phyloP scores from a whole-genome alignment of 805 yeast genomes.

The Lachancea sp. region DNA sequence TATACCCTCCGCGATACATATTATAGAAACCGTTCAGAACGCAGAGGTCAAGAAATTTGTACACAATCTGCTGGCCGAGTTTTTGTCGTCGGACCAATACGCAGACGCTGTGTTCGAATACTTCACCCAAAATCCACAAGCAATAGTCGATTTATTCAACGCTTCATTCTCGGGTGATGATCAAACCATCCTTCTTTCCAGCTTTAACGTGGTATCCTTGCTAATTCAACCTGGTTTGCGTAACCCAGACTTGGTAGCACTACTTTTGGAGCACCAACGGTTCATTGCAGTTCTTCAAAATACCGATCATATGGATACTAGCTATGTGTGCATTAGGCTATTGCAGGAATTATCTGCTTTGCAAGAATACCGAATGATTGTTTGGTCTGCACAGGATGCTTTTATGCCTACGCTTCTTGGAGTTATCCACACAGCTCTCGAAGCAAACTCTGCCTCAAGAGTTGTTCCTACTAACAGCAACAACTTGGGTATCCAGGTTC shows the following conservation, averaged over 20 bases:
- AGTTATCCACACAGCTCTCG: constrained; percentile 38
- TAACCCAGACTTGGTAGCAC: constrained; percentile 16
- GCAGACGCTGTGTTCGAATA: constrained; percentile 18
- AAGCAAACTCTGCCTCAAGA: constrained; percentile 25
- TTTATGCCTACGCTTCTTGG: constrained; percentile 45
- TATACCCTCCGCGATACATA: constrained; percentile 18
- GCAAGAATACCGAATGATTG: constrained; percentile 21
- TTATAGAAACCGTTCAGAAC: constrained; percentile 24
- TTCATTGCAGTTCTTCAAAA: constrained; percentile 22
- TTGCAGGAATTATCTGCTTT: constrained; percentile 30
- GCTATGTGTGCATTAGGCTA: constrained; percentile 29
- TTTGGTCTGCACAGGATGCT: constrained; percentile 33
- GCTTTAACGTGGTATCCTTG: constrained; percentile 30
- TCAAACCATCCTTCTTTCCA: constrained; percentile 28
- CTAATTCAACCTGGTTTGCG: constrained; percentile 23
- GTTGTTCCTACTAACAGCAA: constrained; percentile 33
- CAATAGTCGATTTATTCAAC: constrained; percentile 20
- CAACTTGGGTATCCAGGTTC: constrained; percentile 64
- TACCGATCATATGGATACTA: constrained; percentile 27
- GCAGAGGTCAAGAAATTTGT: constrained; percentile 28
- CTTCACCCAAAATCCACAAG: constrained; percentile 20
- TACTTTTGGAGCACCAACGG: constrained; percentile 20
- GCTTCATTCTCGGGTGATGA: constrained; percentile 24
- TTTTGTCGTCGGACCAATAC: constrained; percentile 22
- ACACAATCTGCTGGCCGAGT: constrained; percentile 28